Evolutionary conservation across 768 basidiomycete species (phyloP).

Genomic region (Macrolepiota albuminosa): DNA sequence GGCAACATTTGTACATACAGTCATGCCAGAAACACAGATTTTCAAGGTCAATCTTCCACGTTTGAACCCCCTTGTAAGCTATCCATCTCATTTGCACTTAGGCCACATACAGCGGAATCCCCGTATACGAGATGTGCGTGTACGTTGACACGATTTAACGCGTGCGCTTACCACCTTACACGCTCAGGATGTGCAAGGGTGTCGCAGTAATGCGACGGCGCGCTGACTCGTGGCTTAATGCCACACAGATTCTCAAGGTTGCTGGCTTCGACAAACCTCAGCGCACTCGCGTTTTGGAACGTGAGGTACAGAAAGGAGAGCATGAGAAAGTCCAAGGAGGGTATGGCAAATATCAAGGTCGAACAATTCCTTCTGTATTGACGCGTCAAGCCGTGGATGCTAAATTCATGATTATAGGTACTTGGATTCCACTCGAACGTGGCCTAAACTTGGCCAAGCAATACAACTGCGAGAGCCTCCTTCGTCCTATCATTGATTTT

Average conservation of each 20-base stretch:
- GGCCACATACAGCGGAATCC: constrained; percentile 92
- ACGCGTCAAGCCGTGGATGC: constrained; percentile 11
- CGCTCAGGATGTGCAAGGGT: constrained; percentile 85
- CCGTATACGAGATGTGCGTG: constrained; percentile 86
- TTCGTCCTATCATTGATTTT: constrained; percentile 94
- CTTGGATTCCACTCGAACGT: constrained; percentile 96
- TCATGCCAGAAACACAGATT: constrained; percentile 81
- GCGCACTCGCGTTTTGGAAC: constrained; percentile 92
- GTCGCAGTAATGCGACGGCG: constrained; percentile 98
- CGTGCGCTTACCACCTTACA: constrained; percentile 31
- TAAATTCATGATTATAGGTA: constrained; percentile 50
- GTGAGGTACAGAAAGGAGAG: constrained; percentile 97
- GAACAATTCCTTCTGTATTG: constrained; percentile 18
- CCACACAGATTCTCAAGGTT: constrained; percentile 98
- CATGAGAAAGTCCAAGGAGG: constrained; percentile 99
- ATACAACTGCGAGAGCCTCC: constrained; percentile 83
- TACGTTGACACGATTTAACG: constrained; percentile 29
- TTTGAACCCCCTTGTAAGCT: constrained; percentile 14
- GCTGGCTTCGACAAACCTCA: constrained; percentile 99
- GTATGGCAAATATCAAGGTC: constrained; percentile 99
- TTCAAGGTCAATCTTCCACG: constrained; percentile 61
- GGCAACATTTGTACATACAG: background rate
- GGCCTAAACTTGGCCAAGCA: constrained; percentile 84
- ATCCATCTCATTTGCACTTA: constrained; percentile 30
- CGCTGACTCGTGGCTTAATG: constrained; percentile 97